Evolutionary conservation across 1,284 basidiomycete species (phyloP), one percentile per base, ranked within the genome.

Genomic region (Heterobasidion occidentale): DNA sequence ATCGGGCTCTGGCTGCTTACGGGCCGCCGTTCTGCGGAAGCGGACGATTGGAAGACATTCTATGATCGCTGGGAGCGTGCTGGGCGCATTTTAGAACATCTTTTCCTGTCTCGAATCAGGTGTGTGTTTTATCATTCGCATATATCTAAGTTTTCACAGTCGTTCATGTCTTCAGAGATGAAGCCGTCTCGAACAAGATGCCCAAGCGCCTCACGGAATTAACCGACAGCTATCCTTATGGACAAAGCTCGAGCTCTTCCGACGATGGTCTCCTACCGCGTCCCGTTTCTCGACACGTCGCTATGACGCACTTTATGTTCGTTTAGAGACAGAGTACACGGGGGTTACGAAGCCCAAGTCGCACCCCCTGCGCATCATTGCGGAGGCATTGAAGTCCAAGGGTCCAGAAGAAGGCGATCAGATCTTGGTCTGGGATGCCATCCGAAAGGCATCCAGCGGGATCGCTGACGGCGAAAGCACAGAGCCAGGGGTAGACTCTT

Each of bases 1-100:
- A 70, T 87, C 48, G 88, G 87, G n/a, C 67, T 88, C 51, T 90
- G 88, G 86, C 69, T 90, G 19, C 69, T 90, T 9, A 71, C 76
- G 2, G 65, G 76, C 1, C 72, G 74, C 36, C 70, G 77, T 15
- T 68, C 74, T 5, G 71, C 76, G 46, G 69, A 71, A 12, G 71
- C 68, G 0, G 82, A 86, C 56, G 79, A 82, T 56, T 84, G 78
- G 80, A 47, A 67, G 11, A 62, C 74, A n/a, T 88, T 90, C 64
- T 90, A 90, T 66, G 70, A 73, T 3, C 76, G 81, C 33, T 90
- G 88, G 88, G 85, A 90, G 63, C 74, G 75, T 34, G 77, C 79
- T 19, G 88, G 86, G 33, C 72, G 86, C 20, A 78, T 86, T 47
- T 64, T 90, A 50, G 88, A 90, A 63, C 88, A 90, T 67, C 58